phyloP scores from a whole-genome alignment of 2,329 filamentous ascomycete species.

The Xylariaceae sp. region DNA sequence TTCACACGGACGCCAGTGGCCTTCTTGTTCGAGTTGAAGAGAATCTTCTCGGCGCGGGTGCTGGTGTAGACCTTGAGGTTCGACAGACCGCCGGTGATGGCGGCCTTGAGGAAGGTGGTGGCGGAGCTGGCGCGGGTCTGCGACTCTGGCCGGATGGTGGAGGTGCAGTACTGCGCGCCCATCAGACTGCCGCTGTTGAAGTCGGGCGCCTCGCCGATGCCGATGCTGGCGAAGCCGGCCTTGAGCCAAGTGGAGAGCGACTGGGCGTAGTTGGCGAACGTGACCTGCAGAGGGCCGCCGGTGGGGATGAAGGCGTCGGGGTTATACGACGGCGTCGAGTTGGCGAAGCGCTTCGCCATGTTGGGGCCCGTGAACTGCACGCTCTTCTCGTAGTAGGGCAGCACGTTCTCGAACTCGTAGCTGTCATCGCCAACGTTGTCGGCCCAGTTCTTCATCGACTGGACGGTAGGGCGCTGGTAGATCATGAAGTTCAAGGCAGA shows the following conservation, averaged over 20 bases:
- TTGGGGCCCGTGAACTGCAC: conserved; percentile 1
- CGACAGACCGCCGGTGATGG: background rate
- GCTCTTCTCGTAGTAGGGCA: conserved; percentile 4
- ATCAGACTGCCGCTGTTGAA: conserved; percentile 2
- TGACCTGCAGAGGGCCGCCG: conserved; percentile 1
- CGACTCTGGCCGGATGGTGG: background rate
- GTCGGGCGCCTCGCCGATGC: background rate
- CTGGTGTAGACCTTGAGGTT: background rate
- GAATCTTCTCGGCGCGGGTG: background rate
- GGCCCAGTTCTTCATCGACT: conserved; percentile 2
- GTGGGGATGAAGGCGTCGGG: background rate
- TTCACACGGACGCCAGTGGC: conserved; percentile 1
- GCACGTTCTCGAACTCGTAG: conserved; percentile 2
- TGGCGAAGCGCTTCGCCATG: background rate
- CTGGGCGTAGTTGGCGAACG: conserved; percentile 1
- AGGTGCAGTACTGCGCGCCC: background rate
- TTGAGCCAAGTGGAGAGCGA: conserved; percentile 1
- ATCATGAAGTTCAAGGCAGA: conserved; percentile 6
- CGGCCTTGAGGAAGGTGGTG: background rate
- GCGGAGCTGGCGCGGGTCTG: conserved; percentile 1
- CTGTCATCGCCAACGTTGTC: conserved; percentile 4
- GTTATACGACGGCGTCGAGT: conserved; percentile 2
- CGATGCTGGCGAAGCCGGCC: background rate
- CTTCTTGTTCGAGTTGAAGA: background rate
- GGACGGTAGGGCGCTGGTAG: conserved; percentile 1